Base-by-base conservation (phyloP, 2,329 filamentous ascomycete genomes). In the Aspergillus pseudoviridinutans region DNA sequence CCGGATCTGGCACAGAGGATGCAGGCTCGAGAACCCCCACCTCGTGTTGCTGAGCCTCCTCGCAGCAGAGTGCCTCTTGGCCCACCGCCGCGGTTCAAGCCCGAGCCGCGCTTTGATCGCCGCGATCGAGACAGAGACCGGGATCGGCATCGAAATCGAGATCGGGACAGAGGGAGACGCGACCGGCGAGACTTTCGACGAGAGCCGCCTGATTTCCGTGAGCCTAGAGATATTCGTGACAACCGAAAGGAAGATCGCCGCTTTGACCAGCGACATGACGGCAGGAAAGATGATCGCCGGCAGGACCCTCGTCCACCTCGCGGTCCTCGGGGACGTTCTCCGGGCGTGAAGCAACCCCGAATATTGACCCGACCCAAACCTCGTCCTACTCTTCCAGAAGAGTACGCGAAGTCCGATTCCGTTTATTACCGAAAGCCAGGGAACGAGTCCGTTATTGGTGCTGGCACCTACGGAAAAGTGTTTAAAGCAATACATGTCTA, bases 371-470 rank as follows among this genome's bases (percentile, higher is more conserved):
- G 88, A 29, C 77, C 85, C 12, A 94, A 92, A 69, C 80, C 86
- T 50, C 86, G 87, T 53, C 91, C 91, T 2, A 83, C 80, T 4
- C 77, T 97, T 1, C 78, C 87, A 0, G 78, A 86, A 25, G 90
- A 96, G 32, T 84, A 93, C 66, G 85, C 86, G 10, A 79, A 82
- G 5, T 96, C 92, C 0, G 89, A 93, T 49, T 97, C 92, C 0
- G 92, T 97, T 3, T 97, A 95, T 74, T 96, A 89, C 76, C 84
- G 93, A 62, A 97, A 97, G 71, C 92, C 92, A 1, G 93, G 93
- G n/a, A 96, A 97, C 66, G 93, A 96, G 71, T 97, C 93, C 0
- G 93, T 97, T 0, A 89, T 97, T 22, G 93, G 93, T 17, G 96
- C 93, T 47, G 93, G 93, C 10, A 97, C 93, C 0, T 97, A 97